Conservation (phyloP, 2,329 filamentous ascomycete genomes). For the Aspergillus sp. region DNA sequence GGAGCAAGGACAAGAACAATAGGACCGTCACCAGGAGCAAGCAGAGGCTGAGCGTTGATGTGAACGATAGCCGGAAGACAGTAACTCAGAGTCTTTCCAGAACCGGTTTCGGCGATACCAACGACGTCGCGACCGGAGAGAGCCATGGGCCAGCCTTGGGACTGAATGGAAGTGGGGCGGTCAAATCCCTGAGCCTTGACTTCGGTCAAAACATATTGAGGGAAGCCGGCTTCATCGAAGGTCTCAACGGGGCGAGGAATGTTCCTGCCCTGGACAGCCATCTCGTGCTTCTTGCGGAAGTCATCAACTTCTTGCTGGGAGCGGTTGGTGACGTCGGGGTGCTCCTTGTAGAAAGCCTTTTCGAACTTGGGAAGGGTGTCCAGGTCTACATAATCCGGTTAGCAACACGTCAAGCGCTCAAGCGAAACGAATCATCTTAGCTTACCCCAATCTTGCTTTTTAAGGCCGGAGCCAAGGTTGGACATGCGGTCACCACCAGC, state of each 20-base stretch:
- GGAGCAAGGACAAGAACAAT: constrained; percentile 95
- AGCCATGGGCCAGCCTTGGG: constrained; percentile 98
- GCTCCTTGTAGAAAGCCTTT: constrained; percentile 98
- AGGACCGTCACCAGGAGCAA: constrained; percentile 89
- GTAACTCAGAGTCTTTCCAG: constrained; percentile 97
- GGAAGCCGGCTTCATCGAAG: constrained; percentile 97
- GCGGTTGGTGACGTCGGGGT: constrained; percentile 67
- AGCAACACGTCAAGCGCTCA: constrained; percentile 12
- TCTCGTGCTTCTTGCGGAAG: constrained; percentile 79
- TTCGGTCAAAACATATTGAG: constrained; percentile 93
- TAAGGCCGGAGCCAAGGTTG: constrained; percentile 77
- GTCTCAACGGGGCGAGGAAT: constrained; percentile 92
- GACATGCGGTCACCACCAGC: constrained; percentile 90
- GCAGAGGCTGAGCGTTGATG: constrained; percentile 97
- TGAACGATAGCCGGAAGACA: constrained; percentile 97
- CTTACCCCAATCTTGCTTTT: constrained; percentile 84
- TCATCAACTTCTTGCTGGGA: constrained; percentile 73
- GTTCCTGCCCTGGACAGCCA: constrained; percentile 70
- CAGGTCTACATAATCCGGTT: constrained; percentile 54
- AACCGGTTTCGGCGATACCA: constrained; percentile 98
- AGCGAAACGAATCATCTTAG: constrained; percentile 16
- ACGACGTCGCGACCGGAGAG: constrained; percentile 96
- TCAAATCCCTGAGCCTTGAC: constrained; percentile 97
- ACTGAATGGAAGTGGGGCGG: constrained; percentile 91
- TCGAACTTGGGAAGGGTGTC: constrained; percentile 86